Evolutionary conservation across 768 basidiomycete genomes (phyloP).

Genomic region (Sistotremastrum suecicum): DNA sequence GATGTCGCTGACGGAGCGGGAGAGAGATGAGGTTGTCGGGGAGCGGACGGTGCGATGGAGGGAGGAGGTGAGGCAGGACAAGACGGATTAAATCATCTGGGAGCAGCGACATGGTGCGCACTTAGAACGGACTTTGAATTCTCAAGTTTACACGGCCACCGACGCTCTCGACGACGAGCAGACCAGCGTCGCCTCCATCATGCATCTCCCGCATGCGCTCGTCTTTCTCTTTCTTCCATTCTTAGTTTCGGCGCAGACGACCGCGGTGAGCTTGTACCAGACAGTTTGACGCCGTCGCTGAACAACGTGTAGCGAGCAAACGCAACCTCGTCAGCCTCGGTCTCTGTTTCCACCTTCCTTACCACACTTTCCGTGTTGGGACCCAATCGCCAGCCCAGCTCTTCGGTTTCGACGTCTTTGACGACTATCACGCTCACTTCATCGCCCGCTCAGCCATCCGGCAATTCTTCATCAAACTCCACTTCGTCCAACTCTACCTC

Average conservation of each 20-base stretch:
- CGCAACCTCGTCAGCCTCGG: conserved; percentile 1
- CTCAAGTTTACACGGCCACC: too few relatives aligned
- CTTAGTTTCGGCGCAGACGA: too few relatives aligned
- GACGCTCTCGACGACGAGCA: conserved; percentile 29
- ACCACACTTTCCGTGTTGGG: conserved; percentile 3
- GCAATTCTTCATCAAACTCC: conserved; percentile 10
- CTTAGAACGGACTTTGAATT: conserved; percentile 18
- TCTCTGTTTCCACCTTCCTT: conserved; percentile 3
- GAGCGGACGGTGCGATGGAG: conserved; percentile 38
- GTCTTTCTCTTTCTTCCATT: too few relatives aligned
- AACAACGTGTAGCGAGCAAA: conserved; percentile 17
- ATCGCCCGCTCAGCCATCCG: too few relatives aligned
- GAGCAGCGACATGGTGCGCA: conserved; percentile 36
- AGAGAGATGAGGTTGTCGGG: conserved; percentile 8
- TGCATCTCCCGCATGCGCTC: conserved; percentile 16
- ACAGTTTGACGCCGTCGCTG: conserved; percentile 23
- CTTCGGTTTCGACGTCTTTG: conserved; percentile 1
- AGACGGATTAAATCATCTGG: conserved; percentile 39
- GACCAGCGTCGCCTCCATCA: conserved; percentile 25
- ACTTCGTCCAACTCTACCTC: conserved; percentile 11
- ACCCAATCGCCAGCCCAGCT: conserved; percentile 4
- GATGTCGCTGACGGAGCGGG: conserved; percentile 16
- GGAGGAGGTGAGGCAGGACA: conserved; percentile 43
- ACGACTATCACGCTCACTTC: conserved; percentile 2
- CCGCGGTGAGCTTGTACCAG: too few relatives aligned